These are phyloP conservation scores for Pseudogymnoascus sp. DNA, from an alignment of 2,329 filamentous ascomycete genomes.

Conservation along the genomic window DNA sequence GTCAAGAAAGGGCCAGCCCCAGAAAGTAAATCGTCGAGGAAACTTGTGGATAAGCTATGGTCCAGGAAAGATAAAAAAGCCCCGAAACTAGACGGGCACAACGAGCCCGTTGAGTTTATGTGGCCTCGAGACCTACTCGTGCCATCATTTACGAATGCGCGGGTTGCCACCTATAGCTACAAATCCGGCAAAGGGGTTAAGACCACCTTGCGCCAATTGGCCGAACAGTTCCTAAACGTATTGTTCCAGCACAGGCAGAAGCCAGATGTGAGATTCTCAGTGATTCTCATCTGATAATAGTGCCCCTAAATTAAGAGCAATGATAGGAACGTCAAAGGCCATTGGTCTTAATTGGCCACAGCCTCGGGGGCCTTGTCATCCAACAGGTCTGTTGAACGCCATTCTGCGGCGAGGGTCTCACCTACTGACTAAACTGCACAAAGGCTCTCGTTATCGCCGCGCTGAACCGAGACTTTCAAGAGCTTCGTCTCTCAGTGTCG, in stretches of 20 bases:
- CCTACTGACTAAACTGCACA: not conserved
- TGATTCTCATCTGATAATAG: not conserved
- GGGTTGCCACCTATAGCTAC: constrained; percentile 19
- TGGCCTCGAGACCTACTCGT: constrained; percentile 17
- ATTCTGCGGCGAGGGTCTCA: not conserved
- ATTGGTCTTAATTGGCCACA: constrained; percentile 18
- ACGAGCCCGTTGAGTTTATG: constrained; percentile 12
- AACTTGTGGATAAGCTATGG: constrained; percentile 10
- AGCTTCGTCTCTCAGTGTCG: constrained; percentile 13
- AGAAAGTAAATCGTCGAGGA: constrained; percentile 1
- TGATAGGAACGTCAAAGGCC: constrained; percentile 15
- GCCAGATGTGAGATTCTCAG: constrained; percentile 11
- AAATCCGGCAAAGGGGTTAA: constrained; percentile 16
- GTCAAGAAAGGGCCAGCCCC: constrained; percentile 14
- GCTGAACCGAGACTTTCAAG: constrained; percentile 9
- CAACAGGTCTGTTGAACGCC: constrained; percentile 13
- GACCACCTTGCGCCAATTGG: constrained; percentile 15
- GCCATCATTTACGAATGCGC: constrained; percentile 14
- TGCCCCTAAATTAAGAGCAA: not conserved
- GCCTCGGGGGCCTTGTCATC: constrained; percentile 16
- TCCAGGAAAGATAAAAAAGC: constrained; percentile 10
- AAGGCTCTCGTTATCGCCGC: constrained; percentile 15
- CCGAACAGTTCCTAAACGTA: constrained; percentile 14
- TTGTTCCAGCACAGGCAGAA: constrained; percentile 14
- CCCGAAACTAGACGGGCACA: constrained; percentile 2